Conservation (phyloP, 257 asterid genomes). For the Craterostigma plantagineum region DNA sequence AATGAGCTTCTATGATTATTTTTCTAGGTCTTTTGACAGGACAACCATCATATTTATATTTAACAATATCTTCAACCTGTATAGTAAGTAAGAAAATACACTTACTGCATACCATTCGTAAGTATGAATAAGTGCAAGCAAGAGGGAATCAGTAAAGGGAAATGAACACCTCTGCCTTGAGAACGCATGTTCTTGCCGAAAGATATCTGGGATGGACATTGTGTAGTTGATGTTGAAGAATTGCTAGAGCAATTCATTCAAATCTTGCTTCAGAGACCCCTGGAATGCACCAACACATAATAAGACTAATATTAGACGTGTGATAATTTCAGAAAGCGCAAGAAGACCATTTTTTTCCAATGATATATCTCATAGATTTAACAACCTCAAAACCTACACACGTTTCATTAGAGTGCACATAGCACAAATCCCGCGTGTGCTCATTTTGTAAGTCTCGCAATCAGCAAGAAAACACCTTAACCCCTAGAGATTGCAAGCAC, state of each 20-base stretch:
- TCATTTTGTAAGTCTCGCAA: too few species aligned
- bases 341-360: too few species aligned
- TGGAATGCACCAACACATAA: slow-evolving; percentile 7
- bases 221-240: slow-evolving; percentile 58
- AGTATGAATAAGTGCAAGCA: background rate
- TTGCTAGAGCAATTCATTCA: slow-evolving; percentile 62
- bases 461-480: too few species aligned
- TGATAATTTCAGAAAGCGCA: background rate
- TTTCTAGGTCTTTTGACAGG: slow-evolving; percentile 52
- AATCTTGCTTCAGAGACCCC: slow-evolving; percentile 61
- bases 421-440: too few species aligned
- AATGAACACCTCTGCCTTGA: slow-evolving; percentile 44
- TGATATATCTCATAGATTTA: too few species aligned
- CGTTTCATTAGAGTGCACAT: too few species aligned
- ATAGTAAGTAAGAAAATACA: too few species aligned
- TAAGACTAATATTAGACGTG: background rate
- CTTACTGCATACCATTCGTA: background rate
- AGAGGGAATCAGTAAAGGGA: slow-evolving; percentile 1
- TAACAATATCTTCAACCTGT: slow-evolving; percentile 55
- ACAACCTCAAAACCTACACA: too few species aligned
- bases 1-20: slow-evolving; percentile 28
- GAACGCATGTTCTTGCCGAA: slow-evolving; percentile 80
- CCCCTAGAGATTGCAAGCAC: too few species aligned
- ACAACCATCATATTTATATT: slow-evolving; percentile 44
- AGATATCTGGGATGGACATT: slow-evolving; percentile 41